Base-by-base conservation (phyloP, 371 early-diverging fungal species). In the Mucor saturninus region DNA sequence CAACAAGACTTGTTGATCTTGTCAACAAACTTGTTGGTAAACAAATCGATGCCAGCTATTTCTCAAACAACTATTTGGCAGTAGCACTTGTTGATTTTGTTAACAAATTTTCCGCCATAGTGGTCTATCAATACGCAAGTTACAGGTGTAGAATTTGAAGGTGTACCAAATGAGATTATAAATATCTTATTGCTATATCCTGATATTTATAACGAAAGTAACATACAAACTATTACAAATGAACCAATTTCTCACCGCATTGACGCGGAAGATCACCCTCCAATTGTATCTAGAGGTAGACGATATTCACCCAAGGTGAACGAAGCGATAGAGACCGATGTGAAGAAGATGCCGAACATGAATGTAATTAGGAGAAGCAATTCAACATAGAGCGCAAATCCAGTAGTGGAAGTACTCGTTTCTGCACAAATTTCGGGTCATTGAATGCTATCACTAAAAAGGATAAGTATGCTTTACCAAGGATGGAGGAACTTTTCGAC, bases 371-470 rank as follows among this genome's bases (percentile, higher is more conserved):
- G 2, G 0, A 61, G 67, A 2, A 67, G 65, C 13, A 39, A 57
- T 0, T 77, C 78, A 0, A 76, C 80, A 0, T 71, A 61, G 50
- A 85, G 79, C 2, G 38, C 38, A 10, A 66, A 81, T 1, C 86
- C 85, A 13, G 61, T 81, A 8, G 61, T 84, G 78, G 80, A 0
- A 39, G 62, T 10, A 21, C 74, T 8, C 71, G 76, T 0, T 39
- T 80, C 15, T 83, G 80, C 37, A 46, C 60, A 0, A 61, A 69
- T 35, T 69, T 60, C 15, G 1, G 58, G n/a, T 69, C 31, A 0
- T 51, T 89, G 2, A 89, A 89, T 59, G n/a, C 52, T 10, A 42
- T 76, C 0, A 85, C 85, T 0, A 35, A 67, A 10, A 74, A 75
- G 53, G 71, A 87, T 54, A 59, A 72, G 0, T 76, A 74, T 60